Percentiles rank a stretch among this genome's conserved stretches.
phyloP scores from a whole-genome alignment of 805 yeast species.

The Sungouiozyma intestinalis region DNA sequence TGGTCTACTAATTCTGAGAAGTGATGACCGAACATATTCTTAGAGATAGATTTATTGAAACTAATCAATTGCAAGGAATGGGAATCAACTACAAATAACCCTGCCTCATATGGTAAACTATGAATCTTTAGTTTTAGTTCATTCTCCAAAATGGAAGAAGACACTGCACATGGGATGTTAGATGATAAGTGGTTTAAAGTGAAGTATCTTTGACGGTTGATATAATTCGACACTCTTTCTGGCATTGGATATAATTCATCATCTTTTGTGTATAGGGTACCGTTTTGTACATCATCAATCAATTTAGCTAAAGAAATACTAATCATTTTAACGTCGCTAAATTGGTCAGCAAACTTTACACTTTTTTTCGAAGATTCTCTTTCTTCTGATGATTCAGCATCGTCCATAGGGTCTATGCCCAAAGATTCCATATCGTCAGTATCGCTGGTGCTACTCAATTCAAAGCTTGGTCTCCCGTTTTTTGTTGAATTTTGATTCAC shows the following conservation, averaged over 20 bases:
- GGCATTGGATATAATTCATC: conserved; percentile 25
- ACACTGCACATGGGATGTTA: conserved; percentile 63
- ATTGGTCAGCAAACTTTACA: conserved; percentile 23
- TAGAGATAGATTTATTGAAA: conserved; percentile 67
- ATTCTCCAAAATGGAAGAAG: conserved; percentile 45
- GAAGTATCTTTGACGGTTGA: conserved; percentile 55
- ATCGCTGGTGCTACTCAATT: conserved; percentile 60
- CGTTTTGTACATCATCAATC: conserved; percentile 22
- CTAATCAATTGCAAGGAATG: conserved; percentile 44
- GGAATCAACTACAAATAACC: conserved; percentile 61
- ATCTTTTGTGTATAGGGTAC: conserved; percentile 16
- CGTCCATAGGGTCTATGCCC: background rate
- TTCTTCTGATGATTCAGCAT: background rate
- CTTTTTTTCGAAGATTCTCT: conserved; percentile 2
- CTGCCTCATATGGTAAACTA: conserved; percentile 78
- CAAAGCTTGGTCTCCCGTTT: conserved; percentile 34
- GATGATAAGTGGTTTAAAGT: conserved; percentile 39
- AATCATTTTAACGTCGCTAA: conserved; percentile 15
- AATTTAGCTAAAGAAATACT: conserved; percentile 21
- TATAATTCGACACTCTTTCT: conserved; percentile 32
- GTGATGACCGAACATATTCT: conserved; percentile 65
- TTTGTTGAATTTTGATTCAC: conserved; percentile 3
- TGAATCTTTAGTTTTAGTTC: conserved; percentile 53
- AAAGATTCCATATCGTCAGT: conserved; percentile 1
- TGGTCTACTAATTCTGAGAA: conserved; percentile 35